A percentile compares a stretch with the other conserved stretches of the same genome.
phyloP scores from a whole-genome alignment of 495 filamentous ascomycete species.

The Lasiosphaeria hispida region DNA sequence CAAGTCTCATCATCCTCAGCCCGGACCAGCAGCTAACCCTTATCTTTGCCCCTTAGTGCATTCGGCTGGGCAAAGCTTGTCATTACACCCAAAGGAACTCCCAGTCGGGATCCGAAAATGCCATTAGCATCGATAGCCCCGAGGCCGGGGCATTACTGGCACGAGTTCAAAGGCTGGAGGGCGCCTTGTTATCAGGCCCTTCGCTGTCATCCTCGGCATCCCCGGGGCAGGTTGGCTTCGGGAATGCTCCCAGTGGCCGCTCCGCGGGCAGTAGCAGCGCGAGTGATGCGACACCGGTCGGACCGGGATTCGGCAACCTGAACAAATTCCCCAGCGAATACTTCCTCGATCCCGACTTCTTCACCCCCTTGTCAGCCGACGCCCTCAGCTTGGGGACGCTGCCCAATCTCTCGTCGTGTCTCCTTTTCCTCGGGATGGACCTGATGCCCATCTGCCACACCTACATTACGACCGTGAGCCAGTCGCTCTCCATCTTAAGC shows the following conservation, averaged over 20 bases:
- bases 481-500: slow-evolving; percentile 7
- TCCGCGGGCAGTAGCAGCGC: too few relatives aligned
- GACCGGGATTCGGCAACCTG: neutral
- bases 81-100: slow-evolving; percentile 1
- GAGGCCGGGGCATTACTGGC: neutral
- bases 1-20: neutral
- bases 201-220: neutral
- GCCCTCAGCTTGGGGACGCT: neutral
- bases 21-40: neutral
- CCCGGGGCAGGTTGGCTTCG: too few relatives aligned
- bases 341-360: slow-evolving; percentile 14
- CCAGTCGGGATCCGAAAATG: neutral
- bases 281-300: too few relatives aligned
- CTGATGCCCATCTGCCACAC: neutral
- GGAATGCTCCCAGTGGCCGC: too few relatives aligned
- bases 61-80: slow-evolving; percentile 3
- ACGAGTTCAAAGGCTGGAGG: neutral
- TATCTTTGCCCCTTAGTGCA: neutral
- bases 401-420: neutral
- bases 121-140: neutral
- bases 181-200: too few relatives aligned
- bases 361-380: neutral
- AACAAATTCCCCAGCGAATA: slow-evolving; percentile 1
- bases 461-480: slow-evolving; percentile 1
- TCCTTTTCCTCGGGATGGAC: slow-evolving; percentile 1